Evolutionary conservation across 1,139 yeast species (phyloP).

Genomic region (Blastobotrys malaysiensis): DNA sequence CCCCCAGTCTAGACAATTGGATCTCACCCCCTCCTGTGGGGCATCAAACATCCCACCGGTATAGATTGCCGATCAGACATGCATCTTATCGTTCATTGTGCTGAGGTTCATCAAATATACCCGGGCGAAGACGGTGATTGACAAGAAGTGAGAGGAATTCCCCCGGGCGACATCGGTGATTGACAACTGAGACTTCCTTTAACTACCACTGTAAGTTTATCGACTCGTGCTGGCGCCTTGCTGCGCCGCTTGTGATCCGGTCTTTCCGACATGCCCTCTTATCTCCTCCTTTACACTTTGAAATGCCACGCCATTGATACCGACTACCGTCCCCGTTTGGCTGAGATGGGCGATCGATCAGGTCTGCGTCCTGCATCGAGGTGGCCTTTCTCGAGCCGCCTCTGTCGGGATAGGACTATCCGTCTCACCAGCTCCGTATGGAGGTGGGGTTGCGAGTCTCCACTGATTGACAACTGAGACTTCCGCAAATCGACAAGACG

Average conservation of each 20-base stretch:
- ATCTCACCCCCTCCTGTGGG: background rate
- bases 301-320: background rate
- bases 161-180: background rate
- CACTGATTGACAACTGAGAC: background rate
- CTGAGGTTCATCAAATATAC: background rate
- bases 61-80: background rate
- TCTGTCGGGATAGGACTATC: background rate
- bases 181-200: background rate
- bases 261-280: background rate
- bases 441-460: background rate
- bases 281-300: background rate
- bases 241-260: too few relatives aligned
- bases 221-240: too few relatives aligned
- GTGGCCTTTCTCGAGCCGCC: background rate
- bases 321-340: background rate
- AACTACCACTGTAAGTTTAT: too few relatives aligned
- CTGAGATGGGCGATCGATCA: background rate
- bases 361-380: background rate
- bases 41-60: background rate
- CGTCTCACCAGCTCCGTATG: background rate
- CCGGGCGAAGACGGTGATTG: slow-evolving; percentile 1
- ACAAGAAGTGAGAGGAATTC: background rate
- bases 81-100: background rate
- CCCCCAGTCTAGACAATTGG: background rate
- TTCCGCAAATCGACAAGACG: background rate